A percentile compares a stretch with the other conserved stretches of the same genome.
Evolutionary conservation across 2,329 filamentous ascomycete species (phyloP).

Genomic region (Diaporthe capsici): DNA sequence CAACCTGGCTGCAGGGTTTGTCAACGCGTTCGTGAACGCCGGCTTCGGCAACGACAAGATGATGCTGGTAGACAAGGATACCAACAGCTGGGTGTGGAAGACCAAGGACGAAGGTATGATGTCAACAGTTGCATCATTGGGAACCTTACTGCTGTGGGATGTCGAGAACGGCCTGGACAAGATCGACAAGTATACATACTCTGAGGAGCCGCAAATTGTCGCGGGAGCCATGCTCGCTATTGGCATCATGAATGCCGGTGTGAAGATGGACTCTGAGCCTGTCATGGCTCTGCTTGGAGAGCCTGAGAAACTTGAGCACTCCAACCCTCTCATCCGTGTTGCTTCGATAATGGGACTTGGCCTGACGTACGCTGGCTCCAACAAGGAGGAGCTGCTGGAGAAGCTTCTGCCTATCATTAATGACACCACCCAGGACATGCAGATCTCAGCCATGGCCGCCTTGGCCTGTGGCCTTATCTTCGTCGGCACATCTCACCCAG

Average conservation of each 20-base stretch:
- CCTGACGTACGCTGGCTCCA: conserved; percentile 93
- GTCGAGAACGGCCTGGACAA: conserved; percentile 92
- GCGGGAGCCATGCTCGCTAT: conserved; percentile 94
- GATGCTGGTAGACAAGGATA: conserved; percentile 92
- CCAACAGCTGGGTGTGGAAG: conserved; percentile 98
- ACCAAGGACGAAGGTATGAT: conserved; percentile 99
- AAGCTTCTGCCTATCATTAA: conserved; percentile 87
- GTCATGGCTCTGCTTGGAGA: conserved; percentile 90
- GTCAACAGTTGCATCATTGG: conserved; percentile 93
- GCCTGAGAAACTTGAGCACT: conserved; percentile 81
- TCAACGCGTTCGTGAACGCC: conserved; percentile 97
- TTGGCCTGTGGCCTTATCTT: conserved; percentile 91
- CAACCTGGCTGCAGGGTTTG: conserved; percentile 95
- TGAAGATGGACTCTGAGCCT: conserved; percentile 90
- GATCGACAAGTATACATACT: conserved; percentile 94
- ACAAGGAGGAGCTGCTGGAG: conserved; percentile 90
- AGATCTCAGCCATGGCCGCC: conserved; percentile 95
- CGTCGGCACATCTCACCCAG: conserved; percentile 91
- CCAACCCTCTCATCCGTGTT: conserved; percentile 82
- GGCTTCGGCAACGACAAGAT: conserved; percentile 97
- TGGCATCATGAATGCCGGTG: conserved; percentile 95
- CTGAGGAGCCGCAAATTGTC: conserved; percentile 84
- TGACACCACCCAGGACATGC: conserved; percentile 90
- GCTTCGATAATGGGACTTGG: conserved; percentile 97
- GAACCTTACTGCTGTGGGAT: conserved; percentile 93